Conservation (phyloP, 2,329 filamentous ascomycete species). For the Beauveria australis region DNA sequence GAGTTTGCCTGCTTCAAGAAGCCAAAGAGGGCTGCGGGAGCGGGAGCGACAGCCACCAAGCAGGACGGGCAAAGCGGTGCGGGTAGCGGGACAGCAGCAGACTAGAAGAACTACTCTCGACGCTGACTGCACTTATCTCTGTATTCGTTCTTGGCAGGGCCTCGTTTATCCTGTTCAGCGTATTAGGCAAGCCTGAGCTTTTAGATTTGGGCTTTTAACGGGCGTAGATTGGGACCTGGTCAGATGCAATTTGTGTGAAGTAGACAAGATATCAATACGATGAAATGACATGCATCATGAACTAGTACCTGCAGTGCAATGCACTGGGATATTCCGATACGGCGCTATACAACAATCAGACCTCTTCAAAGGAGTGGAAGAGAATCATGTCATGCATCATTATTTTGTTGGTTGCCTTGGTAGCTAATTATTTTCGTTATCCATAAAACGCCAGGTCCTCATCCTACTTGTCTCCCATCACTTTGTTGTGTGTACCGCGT, state of each 20-base stretch:
- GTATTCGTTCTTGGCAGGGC: background rate
- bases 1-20: constrained; percentile 84
- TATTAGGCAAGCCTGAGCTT: background rate
- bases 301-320: background rate
- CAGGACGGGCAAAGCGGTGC: constrained; percentile 7
- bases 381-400: constrained; percentile 2
- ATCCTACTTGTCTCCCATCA: background rate
- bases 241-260: background rate
- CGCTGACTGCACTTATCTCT: background rate
- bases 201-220: background rate
- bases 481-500: background rate
- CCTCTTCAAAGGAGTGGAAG: background rate
- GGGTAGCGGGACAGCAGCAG: constrained; percentile 15
- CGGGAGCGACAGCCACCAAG: background rate
- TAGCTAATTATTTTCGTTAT: background rate
- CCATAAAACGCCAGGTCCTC: constrained; percentile 1
- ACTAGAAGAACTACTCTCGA: constrained; percentile 15
- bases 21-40: constrained; percentile 36
- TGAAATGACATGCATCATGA: background rate
- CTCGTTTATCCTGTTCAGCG: background rate
- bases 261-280: background rate
- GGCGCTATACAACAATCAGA: background rate
- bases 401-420: background rate
- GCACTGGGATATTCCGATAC: background rate
- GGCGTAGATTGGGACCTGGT: background rate